These are phyloP conservation scores for Yamadazyma akitaensis DNA, from an alignment of 805 yeast genomes.

Conservation along the genomic window DNA sequence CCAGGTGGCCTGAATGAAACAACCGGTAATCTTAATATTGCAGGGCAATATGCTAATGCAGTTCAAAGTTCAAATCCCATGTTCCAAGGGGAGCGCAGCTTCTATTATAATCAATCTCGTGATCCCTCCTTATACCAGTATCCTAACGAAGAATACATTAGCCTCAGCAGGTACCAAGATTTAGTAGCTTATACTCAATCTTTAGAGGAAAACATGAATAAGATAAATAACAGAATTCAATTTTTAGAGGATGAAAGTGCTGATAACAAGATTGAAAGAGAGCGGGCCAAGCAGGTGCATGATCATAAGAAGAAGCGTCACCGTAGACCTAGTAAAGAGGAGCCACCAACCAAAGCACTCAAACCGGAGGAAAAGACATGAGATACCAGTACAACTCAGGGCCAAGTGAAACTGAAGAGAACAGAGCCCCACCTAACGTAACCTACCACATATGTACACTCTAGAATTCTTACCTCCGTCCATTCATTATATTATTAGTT, in stretches of 20 bases:
- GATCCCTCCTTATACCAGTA: conserved; percentile 8
- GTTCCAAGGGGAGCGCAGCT: conserved; percentile 4
- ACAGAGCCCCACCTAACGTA: no score
- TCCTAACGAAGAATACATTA: conserved; percentile 19
- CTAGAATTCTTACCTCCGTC: no score
- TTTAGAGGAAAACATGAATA: conserved; percentile 26
- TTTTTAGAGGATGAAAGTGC: conserved; percentile 25
- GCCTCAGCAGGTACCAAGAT: conserved; percentile 31
- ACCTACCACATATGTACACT: no score
- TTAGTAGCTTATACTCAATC: conserved; percentile 31
- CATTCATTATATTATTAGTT: no score
- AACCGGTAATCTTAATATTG: conserved; percentile 1
- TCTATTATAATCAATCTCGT: conserved; percentile 8
- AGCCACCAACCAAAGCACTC: background rate
- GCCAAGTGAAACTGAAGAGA: no score
- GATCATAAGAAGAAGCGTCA: conserved; percentile 7
- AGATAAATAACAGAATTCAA: conserved; percentile 25
- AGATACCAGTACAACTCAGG: background rate
- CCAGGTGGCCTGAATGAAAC: background rate
- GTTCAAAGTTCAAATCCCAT: background rate
- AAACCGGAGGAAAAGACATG: background rate
- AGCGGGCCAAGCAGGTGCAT: conserved; percentile 13
- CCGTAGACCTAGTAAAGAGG: background rate
- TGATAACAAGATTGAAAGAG: conserved; percentile 14
- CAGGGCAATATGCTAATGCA: conserved; percentile 3